Percentiles rank a stretch among this genome's conserved stretches.
phyloP scores from a whole-genome alignment of 176 grass and related monocot genomes.

The Cenchrus americanus region DNA sequence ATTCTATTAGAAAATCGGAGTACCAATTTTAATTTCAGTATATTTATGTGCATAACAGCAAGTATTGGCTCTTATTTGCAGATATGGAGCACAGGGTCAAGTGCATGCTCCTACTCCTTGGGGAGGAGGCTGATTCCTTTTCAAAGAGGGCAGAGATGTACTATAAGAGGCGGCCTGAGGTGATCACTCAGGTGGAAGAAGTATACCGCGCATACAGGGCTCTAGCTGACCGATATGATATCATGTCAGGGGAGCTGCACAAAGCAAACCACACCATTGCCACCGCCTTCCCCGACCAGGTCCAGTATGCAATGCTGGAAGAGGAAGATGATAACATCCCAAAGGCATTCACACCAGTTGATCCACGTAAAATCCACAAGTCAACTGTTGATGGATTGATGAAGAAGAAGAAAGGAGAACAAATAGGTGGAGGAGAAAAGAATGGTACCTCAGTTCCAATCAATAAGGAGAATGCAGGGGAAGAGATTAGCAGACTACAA shows the following conservation, averaged over 20 bases:
- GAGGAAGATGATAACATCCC: slow-evolving; percentile 72
- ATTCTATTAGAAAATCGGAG: slow-evolving; percentile 7
- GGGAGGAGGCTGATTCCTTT: slow-evolving; percentile 77
- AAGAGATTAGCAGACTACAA: slow-evolving; percentile 69
- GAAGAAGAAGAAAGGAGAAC: slow-evolving; percentile 55
- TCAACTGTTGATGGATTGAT: slow-evolving; percentile 67
- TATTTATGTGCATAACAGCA: not conserved
- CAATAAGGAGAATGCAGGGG: slow-evolving; percentile 52
- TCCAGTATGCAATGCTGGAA: slow-evolving; percentile 77
- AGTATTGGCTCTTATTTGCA: slow-evolving; percentile 15
- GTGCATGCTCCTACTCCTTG: slow-evolving; percentile 67
- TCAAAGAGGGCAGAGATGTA: slow-evolving; percentile 82
- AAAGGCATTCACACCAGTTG: slow-evolving; percentile 71
- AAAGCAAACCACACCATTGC: slow-evolving; percentile 84
- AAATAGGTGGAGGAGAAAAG: not conserved
- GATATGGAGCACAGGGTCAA: slow-evolving; percentile 73
- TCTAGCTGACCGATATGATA: slow-evolving; percentile 72
- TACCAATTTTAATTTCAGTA: not conserved
- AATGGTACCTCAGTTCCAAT: slow-evolving; percentile 23
- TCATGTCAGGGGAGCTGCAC: slow-evolving; percentile 75
- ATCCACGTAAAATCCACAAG: slow-evolving; percentile 71
- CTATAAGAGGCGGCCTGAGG: slow-evolving; percentile 73
- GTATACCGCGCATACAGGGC: slow-evolving; percentile 61
- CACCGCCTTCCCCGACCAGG: slow-evolving; percentile 73
- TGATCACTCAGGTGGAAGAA: slow-evolving; percentile 76